phyloP scores from a whole-genome alignment of 495 filamentous ascomycete species.

The Trichocladium uniseriatum region DNA sequence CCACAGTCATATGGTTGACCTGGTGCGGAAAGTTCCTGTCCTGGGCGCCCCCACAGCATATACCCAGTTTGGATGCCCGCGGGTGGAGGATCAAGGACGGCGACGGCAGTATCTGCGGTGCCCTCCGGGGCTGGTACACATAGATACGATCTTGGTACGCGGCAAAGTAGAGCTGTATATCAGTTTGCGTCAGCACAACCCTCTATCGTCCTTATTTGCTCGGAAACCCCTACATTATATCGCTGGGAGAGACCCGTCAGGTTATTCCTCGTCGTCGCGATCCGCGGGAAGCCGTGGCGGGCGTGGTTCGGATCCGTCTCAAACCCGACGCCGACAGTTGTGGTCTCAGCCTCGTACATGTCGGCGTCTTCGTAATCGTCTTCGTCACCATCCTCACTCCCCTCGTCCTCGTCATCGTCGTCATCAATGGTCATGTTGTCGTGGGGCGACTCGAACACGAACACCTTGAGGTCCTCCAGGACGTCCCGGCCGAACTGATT shows the following conservation, averaged over 20 bases:
- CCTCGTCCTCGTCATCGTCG: conserved; percentile 14
- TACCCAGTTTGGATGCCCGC: conserved; percentile 35
- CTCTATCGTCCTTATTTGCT: neutral
- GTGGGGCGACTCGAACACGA: conserved; percentile 11
- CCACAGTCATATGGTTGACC: conserved; percentile 70
- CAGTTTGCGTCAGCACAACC: conserved; percentile 2
- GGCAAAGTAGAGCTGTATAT: conserved; percentile 55
- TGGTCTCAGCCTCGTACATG: neutral
- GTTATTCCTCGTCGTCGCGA: conserved; percentile 36
- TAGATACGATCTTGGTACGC: conserved; percentile 65
- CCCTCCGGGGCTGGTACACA: conserved; percentile 61
- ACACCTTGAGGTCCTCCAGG: conserved; percentile 17
- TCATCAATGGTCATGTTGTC: neutral
- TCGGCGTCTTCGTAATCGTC: conserved; percentile 15
- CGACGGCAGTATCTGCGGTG: conserved; percentile 46
- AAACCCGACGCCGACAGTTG: neutral
- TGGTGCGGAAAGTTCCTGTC: conserved; percentile 52
- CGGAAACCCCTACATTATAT: conserved; percentile 31
- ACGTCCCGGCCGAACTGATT: conserved; percentile 20
- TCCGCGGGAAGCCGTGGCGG: conserved; percentile 21
- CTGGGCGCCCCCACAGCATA: conserved; percentile 45
- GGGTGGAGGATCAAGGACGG: conserved; percentile 62
- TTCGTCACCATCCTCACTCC: conserved; percentile 16
- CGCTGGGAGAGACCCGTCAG: conserved; percentile 42
- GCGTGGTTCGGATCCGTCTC: conserved; percentile 10